A percentile compares a stretch with the other conserved stretches of the same genome.
Conservation (phyloP, 805 yeast genomes). For the Candida ulmi region DNA sequence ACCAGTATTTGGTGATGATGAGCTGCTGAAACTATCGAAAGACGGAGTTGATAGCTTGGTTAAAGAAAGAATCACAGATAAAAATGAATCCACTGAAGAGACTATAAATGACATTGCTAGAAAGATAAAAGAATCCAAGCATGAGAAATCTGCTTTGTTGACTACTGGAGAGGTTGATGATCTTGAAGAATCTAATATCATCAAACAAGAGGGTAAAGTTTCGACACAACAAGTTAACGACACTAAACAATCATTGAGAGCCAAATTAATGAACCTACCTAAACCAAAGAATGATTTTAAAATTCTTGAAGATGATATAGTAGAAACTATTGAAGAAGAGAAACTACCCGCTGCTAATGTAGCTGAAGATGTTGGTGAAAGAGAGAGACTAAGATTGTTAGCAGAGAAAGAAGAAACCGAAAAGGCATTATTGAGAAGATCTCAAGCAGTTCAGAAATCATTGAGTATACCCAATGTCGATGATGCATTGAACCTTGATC, state of each 20-base stretch:
- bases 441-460: conserved; percentile 41
- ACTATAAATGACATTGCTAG: conserved; percentile 28
- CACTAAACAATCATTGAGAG: conserved; percentile 1
- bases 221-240: not conserved
- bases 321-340: conserved; percentile 2
- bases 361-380: conserved; percentile 19
- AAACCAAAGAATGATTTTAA: conserved; percentile 44
- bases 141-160: conserved; percentile 30
- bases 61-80: conserved; percentile 3
- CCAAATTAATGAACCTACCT: conserved; percentile 30
- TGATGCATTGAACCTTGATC: not conserved
- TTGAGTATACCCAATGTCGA: conserved; percentile 34
- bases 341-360: not conserved
- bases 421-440: conserved; percentile 31
- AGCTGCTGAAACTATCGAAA: conserved; percentile 10
- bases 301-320: conserved; percentile 29
- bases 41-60: conserved; percentile 9
- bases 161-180: conserved; percentile 13
- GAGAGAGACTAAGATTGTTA: conserved; percentile 10
- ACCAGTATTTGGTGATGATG: conserved; percentile 25
- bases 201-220: not conserved
- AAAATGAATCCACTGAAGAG: conserved; percentile 4
- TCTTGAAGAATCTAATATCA: conserved; percentile 2
- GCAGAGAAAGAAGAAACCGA: conserved; percentile 8
- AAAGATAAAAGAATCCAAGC: conserved; percentile 33